Evolutionary conservation across 2,329 filamentous ascomycete genomes (phyloP).

Genomic region (Aspergillus floridensis): DNA sequence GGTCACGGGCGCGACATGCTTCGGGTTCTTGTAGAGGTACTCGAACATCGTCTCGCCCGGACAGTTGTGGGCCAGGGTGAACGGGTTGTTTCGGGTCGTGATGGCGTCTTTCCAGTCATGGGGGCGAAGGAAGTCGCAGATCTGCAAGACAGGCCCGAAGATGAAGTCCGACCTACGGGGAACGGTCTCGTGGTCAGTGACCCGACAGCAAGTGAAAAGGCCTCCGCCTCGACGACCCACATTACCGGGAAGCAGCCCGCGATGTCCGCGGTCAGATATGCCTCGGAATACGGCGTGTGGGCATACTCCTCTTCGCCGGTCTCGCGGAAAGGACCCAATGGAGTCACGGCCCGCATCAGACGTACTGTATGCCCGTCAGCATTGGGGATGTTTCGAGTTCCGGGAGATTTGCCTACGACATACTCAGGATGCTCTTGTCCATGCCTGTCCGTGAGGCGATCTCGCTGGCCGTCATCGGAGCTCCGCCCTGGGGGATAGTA

Average conservation of each 20-base stretch:
- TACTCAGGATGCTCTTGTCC: constrained; percentile 12
- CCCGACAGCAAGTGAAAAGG: no score
- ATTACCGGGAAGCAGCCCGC: constrained; percentile 11
- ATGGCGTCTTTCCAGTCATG: constrained; percentile 17
- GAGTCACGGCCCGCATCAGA: constrained; percentile 19
- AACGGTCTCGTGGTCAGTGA: neutral
- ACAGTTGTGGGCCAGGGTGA: constrained; percentile 15
- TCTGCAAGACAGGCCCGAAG: constrained; percentile 11
- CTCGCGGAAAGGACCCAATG: constrained; percentile 19
- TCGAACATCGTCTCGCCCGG: constrained; percentile 20
- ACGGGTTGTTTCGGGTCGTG: constrained; percentile 18
- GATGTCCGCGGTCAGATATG: constrained; percentile 16
- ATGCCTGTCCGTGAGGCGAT: constrained; percentile 12
- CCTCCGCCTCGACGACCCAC: neutral
- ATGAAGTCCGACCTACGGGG: constrained; percentile 11
- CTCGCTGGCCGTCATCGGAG: constrained; percentile 10
- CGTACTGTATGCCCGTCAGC: constrained; percentile 13
- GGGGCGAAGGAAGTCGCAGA: constrained; percentile 16
- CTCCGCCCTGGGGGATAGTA: constrained; percentile 20
- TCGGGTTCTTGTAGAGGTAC: constrained; percentile 13
- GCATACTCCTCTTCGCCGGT: constrained; percentile 19
- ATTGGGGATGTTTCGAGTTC: neutral
- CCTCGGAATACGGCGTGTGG: constrained; percentile 22
- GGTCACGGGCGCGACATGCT: constrained; percentile 12
- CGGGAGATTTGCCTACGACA: neutral